Base-by-base conservation (phyloP, 331 rosid genomes). In the Malus hybrid region DNA sequence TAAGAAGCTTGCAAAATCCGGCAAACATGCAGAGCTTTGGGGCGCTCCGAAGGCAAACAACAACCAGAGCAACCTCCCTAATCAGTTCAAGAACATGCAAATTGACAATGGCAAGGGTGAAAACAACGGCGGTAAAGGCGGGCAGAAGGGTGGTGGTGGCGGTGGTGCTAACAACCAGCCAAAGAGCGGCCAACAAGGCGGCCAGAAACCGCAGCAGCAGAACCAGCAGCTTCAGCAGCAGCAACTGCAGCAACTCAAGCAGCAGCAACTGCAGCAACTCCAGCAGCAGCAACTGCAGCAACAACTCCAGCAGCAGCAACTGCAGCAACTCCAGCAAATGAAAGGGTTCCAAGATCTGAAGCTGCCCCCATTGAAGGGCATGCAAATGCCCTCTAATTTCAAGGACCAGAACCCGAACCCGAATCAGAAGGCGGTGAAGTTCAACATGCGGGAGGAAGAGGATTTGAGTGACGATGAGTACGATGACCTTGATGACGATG, bases 1-100 rank as follows among this genome's bases (percentile, higher is more conserved):
- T 73, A 92, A 87, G 92, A 95, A 90, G 89, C 93, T 95, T 27
- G 44, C 80, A 0, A 95, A 95, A 76, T 95, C 99, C 14, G 98
- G 98, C 31, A 95, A 95, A 71, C 91, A 86, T 83, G 99, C 98
- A 27, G 93, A 89, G 81, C 69, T 89, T 11, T 95, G 99, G 97
- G 90, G 83, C 22, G 89, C 89, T 20, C 83, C 93, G 0, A 89
- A 91, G 79, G 32, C 87, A 3, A 85, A 80, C 76, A 74, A 75
- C 24, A 77, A 86, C 48, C 88, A 84, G 69, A 87, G 74, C 82
- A 77, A 87, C 46, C 46, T 9, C 46, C 77, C 70, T 6, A 87
- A 84, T 75, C 97, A 95, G 92, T 32, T 86, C 6, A 92, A 89
- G 72, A 88, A 86, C 87, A 79, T 89, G 93, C 96, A 90, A 72